A percentile compares a stretch with the other conserved stretches of the same genome.
phyloP scores from a whole-genome alignment of 2,329 filamentous ascomycete genomes.

The Ophiosphaerella narmari region DNA sequence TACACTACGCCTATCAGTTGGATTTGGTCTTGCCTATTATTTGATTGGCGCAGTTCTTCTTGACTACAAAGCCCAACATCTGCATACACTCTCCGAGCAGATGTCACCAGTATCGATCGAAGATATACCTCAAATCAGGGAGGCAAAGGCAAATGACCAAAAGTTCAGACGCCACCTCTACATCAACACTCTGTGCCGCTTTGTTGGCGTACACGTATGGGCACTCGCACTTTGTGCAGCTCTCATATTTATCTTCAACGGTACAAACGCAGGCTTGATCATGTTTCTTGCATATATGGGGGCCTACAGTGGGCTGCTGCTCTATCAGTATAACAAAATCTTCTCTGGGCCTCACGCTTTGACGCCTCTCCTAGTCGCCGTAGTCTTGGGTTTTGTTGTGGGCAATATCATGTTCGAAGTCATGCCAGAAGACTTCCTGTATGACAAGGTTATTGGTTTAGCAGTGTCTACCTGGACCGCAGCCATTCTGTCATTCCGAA shows the following conservation, averaged over 20 bases:
- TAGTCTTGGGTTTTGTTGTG: slow-evolving; percentile 52
- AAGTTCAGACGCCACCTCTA: slow-evolving; percentile 56
- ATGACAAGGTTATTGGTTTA: slow-evolving; percentile 55
- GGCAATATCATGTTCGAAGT: slow-evolving; percentile 52
- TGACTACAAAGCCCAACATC: slow-evolving; percentile 59
- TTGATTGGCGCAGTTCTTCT: slow-evolving; percentile 61
- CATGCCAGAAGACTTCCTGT: slow-evolving; percentile 47
- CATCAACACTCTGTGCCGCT: slow-evolving; percentile 56
- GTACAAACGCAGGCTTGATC: slow-evolving; percentile 47
- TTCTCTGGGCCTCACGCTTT: slow-evolving; percentile 57
- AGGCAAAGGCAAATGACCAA: slow-evolving; percentile 52
- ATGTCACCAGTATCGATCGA: slow-evolving; percentile 49
- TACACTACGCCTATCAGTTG: slow-evolving; percentile 53
- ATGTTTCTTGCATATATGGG: slow-evolving; percentile 57
- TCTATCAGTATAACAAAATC: slow-evolving; percentile 57
- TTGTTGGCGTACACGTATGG: slow-evolving; percentile 59
- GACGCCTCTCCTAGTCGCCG: slow-evolving; percentile 54
- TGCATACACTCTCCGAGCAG: slow-evolving; percentile 53
- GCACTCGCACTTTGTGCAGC: slow-evolving; percentile 55
- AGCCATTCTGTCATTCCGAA: slow-evolving; percentile 55
- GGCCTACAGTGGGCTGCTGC: slow-evolving; percentile 58
- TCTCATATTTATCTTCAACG: slow-evolving; percentile 59
- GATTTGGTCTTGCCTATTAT: slow-evolving; percentile 63
- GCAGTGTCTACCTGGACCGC: slow-evolving; percentile 58
- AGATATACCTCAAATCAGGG: slow-evolving; percentile 49